Percentiles rank a stretch among this genome's conserved stretches.
phyloP scores from a whole-genome alignment of 2,329 filamentous ascomycete genomes.

The Phaeosphaeria sp. region DNA sequence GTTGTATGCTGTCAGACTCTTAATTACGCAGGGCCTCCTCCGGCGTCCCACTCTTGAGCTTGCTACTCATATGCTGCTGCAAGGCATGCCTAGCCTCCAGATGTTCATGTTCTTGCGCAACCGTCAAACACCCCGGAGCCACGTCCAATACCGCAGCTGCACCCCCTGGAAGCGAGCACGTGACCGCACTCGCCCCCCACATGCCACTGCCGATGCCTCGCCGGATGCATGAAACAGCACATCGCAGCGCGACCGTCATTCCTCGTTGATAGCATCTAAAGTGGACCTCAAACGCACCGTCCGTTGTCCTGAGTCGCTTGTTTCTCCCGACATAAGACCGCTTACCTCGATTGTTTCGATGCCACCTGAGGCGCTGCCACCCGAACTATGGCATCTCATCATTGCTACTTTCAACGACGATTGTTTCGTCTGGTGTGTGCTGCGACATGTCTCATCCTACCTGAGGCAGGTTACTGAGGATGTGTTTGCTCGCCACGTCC shows the following conservation, averaged over 20 bases:
- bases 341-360: constrained; percentile 10
- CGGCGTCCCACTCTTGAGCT: not conserved
- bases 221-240: constrained; percentile 19
- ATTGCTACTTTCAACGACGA: constrained; percentile 20
- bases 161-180: constrained; percentile 2
- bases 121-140: constrained; percentile 6
- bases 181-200: constrained; percentile 2
- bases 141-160: constrained; percentile 13
- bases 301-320: constrained; percentile 11
- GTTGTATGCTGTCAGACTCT: constrained; percentile 8
- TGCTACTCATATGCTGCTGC: not conserved
- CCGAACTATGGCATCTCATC: constrained; percentile 23
- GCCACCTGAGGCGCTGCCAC: constrained; percentile 15
- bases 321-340: constrained; percentile 17
- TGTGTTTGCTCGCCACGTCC: constrained; percentile 20
- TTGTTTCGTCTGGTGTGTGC: constrained; percentile 28
- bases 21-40: constrained; percentile 14
- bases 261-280: not conserved
- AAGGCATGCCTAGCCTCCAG: constrained; percentile 4
- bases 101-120: constrained; percentile 1
- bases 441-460: constrained; percentile 24
- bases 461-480: constrained; percentile 20
- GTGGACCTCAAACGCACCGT: constrained; percentile 12
- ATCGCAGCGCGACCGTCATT: constrained; percentile 7
- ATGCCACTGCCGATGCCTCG: constrained; percentile 23